A percentile compares a stretch with the other conserved stretches of the same genome.
Conservation (phyloP, 169 alveolate genomes). For the Cyclospora cayetanensis region DNA sequence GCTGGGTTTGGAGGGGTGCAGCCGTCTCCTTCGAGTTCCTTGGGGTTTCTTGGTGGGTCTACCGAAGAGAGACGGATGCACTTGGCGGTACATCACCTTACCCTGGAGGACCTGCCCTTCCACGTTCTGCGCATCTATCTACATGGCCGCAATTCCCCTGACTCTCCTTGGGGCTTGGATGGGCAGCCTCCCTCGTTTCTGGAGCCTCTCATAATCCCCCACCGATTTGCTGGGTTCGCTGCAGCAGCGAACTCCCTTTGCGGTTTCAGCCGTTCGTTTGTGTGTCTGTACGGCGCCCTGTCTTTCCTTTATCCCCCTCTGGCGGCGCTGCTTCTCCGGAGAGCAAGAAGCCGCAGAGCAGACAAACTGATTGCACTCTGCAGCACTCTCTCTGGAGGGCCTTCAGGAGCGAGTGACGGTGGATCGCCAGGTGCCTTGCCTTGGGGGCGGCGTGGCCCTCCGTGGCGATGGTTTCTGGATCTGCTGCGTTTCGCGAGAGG, state of each 20-base stretch:
- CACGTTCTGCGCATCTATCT: conserved; percentile 71
- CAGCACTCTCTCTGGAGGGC: conserved; percentile 29
- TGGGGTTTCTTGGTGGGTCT: conserved; percentile 10
- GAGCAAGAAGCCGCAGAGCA: conserved; percentile 58
- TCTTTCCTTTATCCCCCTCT: conserved; percentile 51
- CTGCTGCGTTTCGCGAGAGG: not conserved
- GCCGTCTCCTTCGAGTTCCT: conserved; percentile 8
- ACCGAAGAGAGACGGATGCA: conserved; percentile 15
- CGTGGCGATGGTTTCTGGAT: not conserved
- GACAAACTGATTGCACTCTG: conserved; percentile 37
- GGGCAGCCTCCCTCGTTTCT: conserved; percentile 68
- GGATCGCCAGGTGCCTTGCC: not conserved
- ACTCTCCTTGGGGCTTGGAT: conserved; percentile 73
- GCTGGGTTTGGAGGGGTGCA: conserved; percentile 12
- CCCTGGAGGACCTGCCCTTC: conserved; percentile 72
- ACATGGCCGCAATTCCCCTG: conserved; percentile 64
- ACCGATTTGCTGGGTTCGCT: conserved; percentile 72
- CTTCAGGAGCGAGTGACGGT: conserved; percentile 14
- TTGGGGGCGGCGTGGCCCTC: conserved; percentile 34
- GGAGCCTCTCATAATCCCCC: conserved; percentile 49
- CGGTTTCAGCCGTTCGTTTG: conserved; percentile 37
- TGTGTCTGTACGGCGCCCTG: not conserved
- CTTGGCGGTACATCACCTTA: conserved; percentile 45
- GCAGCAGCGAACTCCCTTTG: conserved; percentile 65
- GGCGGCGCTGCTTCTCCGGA: conserved; percentile 54